phyloP scores from a whole-genome alignment of 1,139 yeast genomes.

The Candida sp. region DNA sequence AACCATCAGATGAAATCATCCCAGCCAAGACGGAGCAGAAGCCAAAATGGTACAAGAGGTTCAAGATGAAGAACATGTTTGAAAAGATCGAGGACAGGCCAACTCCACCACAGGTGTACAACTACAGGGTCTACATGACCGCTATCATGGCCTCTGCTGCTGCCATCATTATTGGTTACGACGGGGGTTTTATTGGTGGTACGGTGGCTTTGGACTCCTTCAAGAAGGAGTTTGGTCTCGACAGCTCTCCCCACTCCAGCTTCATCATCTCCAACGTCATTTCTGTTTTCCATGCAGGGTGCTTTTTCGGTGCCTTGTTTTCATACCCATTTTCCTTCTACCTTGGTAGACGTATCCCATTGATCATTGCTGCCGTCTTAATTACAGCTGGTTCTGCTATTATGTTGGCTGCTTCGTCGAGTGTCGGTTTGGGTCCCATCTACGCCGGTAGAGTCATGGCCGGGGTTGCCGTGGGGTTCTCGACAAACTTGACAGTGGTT shows the following conservation, averaged over 20 bases:
- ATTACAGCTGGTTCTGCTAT: conserved; percentile 44
- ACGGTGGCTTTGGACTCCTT: conserved; percentile 43
- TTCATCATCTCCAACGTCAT: conserved; percentile 38
- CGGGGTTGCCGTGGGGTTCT: conserved; percentile 45
- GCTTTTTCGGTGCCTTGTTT: conserved; percentile 46
- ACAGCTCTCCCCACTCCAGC: conserved; percentile 25
- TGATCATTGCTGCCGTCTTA: conserved; percentile 35
- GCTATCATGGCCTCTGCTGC: conserved; percentile 46
- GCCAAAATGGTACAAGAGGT: conserved; percentile 5
- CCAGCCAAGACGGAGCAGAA: conserved; percentile 1
- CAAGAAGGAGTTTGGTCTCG: conserved; percentile 37
- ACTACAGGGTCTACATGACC: conserved; percentile 36
- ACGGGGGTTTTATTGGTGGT: conserved; percentile 51
- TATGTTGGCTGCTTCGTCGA: conserved; percentile 38
- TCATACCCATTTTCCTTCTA: conserved; percentile 44
- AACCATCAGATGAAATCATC: neutral
- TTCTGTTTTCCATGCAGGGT: conserved; percentile 48
- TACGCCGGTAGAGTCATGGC: conserved; percentile 48
- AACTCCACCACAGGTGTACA: conserved; percentile 44
- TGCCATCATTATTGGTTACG: conserved; percentile 45
- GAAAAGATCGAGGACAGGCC: conserved; percentile 42
- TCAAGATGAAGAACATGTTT: conserved; percentile 28
- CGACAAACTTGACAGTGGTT: conserved; percentile 46
- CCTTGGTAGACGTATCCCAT: conserved; percentile 39
- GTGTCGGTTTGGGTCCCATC: conserved; percentile 40